phyloP scores from a whole-genome alignment of 768 basidiomycete genomes.

The Coprinellus aureogranulatus region DNA sequence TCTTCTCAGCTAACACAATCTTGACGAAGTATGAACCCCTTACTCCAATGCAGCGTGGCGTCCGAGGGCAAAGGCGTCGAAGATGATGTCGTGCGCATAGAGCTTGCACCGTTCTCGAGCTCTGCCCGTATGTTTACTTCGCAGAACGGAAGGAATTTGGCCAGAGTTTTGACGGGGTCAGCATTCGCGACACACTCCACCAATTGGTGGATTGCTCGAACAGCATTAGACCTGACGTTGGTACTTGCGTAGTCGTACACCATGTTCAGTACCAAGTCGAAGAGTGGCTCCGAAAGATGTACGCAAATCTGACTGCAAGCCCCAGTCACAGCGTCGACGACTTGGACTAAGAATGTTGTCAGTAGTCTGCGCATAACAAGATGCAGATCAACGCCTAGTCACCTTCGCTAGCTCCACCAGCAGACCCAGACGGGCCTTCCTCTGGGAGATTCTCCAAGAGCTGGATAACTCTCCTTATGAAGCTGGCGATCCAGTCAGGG shows the following conservation, averaged over 20 bases:
- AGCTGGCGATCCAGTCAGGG: slow-evolving; percentile 80
- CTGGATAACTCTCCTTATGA: slow-evolving; percentile 74
- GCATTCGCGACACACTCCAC: slow-evolving; percentile 85
- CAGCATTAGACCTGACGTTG: slow-evolving; percentile 80
- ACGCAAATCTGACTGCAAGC: slow-evolving; percentile 78
- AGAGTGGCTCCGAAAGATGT: slow-evolving; percentile 71
- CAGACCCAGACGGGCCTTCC: slow-evolving; percentile 63
- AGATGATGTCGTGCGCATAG: slow-evolving; percentile 65
- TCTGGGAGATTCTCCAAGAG: slow-evolving; percentile 85
- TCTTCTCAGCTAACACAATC: not conserved
- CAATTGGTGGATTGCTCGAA: slow-evolving; percentile 81
- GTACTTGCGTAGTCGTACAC: slow-evolving; percentile 80
- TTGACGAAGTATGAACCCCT: slow-evolving; percentile 21
- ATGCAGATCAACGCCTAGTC: not conserved
- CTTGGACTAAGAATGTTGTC: slow-evolving; percentile 60
- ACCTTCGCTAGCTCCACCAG: slow-evolving; percentile 69
- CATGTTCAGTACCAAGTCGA: slow-evolving; percentile 78
- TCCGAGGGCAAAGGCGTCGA: slow-evolving; percentile 72
- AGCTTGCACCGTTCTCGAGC: slow-evolving; percentile 82
- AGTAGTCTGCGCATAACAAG: not conserved
- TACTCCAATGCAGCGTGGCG: slow-evolving; percentile 87
- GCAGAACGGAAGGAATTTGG: slow-evolving; percentile 76
- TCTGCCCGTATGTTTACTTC: slow-evolving; percentile 67
- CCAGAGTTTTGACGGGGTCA: slow-evolving; percentile 71
- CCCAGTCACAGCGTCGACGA: slow-evolving; percentile 73